A percentile compares a stretch with the other conserved stretches of the same genome.
Conservation (phyloP, 352 stramenopile genomes). For the Phytophthora chlamydospora region DNA sequence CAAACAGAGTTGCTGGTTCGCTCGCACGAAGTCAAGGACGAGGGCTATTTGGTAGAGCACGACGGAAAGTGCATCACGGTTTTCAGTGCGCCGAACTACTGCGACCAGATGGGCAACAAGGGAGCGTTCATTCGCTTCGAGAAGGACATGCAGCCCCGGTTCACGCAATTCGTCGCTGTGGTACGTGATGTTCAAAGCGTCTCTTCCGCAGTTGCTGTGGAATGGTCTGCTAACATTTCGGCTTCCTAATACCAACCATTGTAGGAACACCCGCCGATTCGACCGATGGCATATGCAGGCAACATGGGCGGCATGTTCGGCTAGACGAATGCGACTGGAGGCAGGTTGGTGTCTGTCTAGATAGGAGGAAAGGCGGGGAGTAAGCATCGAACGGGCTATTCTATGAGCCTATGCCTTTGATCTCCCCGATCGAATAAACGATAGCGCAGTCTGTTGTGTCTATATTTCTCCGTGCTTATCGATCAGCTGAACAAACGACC, state of each 20-base stretch:
- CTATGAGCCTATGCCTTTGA: conserved; percentile 17
- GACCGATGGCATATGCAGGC: conserved; percentile 89
- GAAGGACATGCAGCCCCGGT: conserved; percentile 94
- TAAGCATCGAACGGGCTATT: conserved; percentile 21
- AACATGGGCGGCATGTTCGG: conserved; percentile 92
- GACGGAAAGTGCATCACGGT: conserved; percentile 99
- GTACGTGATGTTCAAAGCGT: conserved; percentile 37
- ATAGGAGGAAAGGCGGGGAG: conserved; percentile 31
- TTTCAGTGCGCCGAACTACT: conserved; percentile 99
- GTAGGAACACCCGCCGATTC: conserved; percentile 88
- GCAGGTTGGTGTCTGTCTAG: conserved; percentile 17
- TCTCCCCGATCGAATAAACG: conserved; percentile 31
- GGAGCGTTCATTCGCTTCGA: conserved; percentile 99
- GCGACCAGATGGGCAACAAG: conserved; percentile 99
- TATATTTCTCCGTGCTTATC: conserved; percentile 3
- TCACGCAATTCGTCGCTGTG: conserved; percentile 96
- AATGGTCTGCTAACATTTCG: neutral
- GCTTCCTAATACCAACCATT: conserved; percentile 1
- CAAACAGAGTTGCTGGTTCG: conserved; percentile 94
- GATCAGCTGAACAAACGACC: conserved; percentile 34
- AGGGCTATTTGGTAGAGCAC: conserved; percentile 99
- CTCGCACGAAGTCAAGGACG: conserved; percentile 99
- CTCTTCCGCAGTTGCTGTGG: neutral
- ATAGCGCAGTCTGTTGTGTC: conserved; percentile 22
- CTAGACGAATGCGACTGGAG: conserved; percentile 44